Conservation (phyloP, 2,329 filamentous ascomycete genomes). For the Colletotrichum sp. region DNA sequence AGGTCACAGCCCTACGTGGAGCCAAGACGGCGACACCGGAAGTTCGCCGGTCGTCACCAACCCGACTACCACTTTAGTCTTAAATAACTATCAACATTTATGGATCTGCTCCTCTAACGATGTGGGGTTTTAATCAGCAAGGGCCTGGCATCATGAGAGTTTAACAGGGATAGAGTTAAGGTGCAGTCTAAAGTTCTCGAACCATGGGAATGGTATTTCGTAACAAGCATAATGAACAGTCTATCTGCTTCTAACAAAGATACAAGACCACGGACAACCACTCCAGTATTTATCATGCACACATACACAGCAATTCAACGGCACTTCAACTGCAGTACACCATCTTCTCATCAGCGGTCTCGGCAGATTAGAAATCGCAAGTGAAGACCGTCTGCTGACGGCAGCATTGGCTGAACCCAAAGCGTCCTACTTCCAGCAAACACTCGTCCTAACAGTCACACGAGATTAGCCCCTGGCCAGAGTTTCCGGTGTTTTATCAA, state of each 20-base stretch:
- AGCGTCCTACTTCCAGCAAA: not conserved
- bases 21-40: not conserved
- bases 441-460: not conserved
- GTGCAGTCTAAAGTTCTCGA: not conserved
- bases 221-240: accelerated
- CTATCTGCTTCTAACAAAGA: not conserved
- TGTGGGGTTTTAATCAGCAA: not conserved
- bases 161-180: not conserved
- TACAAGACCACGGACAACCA: not conserved
- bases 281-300: accelerated
- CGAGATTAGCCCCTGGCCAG: not conserved
- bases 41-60: not conserved
- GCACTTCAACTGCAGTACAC: accelerated
- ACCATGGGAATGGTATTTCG: not conserved
- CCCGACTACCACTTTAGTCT: not conserved
- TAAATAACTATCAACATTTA: not conserved
- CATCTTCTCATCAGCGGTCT: not conserved
- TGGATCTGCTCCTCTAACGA: not conserved
- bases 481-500: not conserved
- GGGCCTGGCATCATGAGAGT: not conserved
- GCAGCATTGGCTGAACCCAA: not conserved
- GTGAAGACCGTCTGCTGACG: not conserved
- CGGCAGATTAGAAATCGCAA: not conserved
- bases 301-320: accelerated
- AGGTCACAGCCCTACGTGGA: not conserved